Conservation (phyloP, 352 stramenopile genomes). For the Peronospora farinosa region DNA sequence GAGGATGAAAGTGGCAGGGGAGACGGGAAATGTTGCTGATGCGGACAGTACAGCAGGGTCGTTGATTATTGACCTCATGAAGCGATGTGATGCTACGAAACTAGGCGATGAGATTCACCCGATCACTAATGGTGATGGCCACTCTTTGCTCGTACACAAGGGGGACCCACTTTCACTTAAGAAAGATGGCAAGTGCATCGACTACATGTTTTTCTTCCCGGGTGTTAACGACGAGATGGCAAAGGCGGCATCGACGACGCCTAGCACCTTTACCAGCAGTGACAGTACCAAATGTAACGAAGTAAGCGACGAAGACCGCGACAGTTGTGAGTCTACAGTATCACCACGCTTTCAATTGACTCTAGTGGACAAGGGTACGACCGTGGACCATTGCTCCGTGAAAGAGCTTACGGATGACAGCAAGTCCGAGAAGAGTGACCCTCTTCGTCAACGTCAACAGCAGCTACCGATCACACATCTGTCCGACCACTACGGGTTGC, state of each 20-base stretch:
- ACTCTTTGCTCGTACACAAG: constrained; percentile 52
- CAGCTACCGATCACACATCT: constrained; percentile 66
- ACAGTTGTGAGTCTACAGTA: constrained; percentile 9
- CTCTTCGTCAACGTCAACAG: constrained; percentile 9
- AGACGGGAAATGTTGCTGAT: constrained; percentile 13
- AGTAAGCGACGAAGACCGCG: constrained; percentile 21
- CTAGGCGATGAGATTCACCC: constrained; percentile 44
- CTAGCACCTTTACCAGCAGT: constrained; percentile 8
- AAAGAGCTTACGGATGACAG: constrained; percentile 27
- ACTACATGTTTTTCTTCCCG: constrained; percentile 79
- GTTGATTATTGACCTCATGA: constrained; percentile 64
- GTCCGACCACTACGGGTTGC: constrained; percentile 73
- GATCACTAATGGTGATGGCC: constrained; percentile 78
- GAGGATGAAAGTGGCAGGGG: constrained; percentile 18
- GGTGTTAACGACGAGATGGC: constrained; percentile 24
- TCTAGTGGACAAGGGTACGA: constrained; percentile 38
- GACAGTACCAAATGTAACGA: constrained; percentile 8
- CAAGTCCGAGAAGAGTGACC: constrained; percentile 14
- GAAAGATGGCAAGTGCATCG: constrained; percentile 79
- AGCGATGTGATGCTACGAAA: constrained; percentile 47
- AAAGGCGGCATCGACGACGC: constrained; percentile 1
- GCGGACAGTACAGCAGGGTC: constrained; percentile 5
- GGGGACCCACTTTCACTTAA: constrained; percentile 37
- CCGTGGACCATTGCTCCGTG: constrained; percentile 53
- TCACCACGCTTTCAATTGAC: constrained; percentile 32